Base-by-base conservation (phyloP, 2,329 filamentous ascomycete species). In the Nemania serpens region DNA sequence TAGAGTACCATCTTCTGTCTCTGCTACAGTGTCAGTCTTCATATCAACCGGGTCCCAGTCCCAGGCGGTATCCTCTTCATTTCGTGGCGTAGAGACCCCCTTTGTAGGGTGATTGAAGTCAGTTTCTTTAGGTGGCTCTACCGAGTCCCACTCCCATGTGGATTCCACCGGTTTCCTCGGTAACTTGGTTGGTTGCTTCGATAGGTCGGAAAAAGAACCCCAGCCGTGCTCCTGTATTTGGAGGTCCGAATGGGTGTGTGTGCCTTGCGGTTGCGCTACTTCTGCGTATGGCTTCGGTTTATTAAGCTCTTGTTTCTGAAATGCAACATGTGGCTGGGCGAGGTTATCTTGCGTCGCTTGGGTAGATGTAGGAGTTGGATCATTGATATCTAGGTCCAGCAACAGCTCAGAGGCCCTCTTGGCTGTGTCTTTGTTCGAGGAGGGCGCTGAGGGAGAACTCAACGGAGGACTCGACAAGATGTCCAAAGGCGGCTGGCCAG, bases 261-360 rank as follows among this genome's bases (percentile, higher is more conserved):
- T 22, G n/a, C 75, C 75, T 18, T 75, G 71, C 15, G 81, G 80
- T 80, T 82, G 83, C 10, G 77, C 78, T 3, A 80, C 82, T 5
- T 78, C 66, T 1, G 81, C 78, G 6, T 66, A 64, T 9, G 76
- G 75, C 36, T 75, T 75, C 3, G 74, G 55, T 18, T 76, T 73
- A 25, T 69, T 71, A 3, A 74, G 71, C 4, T 70, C 58, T 17
- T 72, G 69, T 53, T 75, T 75, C 7, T 71, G 67, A 18, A 66
- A 73, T 25, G 74, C 70, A 20, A 73, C 72, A 2, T 78, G 77
- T 1, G 79, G 81, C 76, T 81, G 79, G 58, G 82, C 84, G 1
- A 82, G 82, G 0, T 82, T 81, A 5, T 82, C 82, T 67, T 79
- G 83, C 9, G 81, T 78, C 2, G 79, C 76, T 62, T 81, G 78